Conservation (phyloP, 2,329 filamentous ascomycete species). For the Mollisiaceae sp. region DNA sequence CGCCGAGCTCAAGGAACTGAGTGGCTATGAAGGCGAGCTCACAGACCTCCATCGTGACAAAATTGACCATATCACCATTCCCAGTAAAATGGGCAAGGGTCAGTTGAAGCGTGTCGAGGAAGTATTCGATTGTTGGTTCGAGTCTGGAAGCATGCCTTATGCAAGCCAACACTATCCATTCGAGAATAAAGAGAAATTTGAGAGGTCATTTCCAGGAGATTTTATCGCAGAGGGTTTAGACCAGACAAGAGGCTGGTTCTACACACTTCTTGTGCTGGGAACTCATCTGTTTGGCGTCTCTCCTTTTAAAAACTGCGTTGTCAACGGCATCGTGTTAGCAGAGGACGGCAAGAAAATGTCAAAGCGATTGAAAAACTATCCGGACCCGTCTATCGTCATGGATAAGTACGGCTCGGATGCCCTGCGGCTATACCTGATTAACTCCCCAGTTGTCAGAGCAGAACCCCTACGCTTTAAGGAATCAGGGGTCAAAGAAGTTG, state of each 20-base stretch:
- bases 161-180: conserved; percentile 92
- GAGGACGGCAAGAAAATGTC: conserved; percentile 99
- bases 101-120: conserved; percentile 80
- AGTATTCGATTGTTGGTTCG: conserved; percentile 97
- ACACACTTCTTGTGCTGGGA: conserved; percentile 86
- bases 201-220: conserved; percentile 84
- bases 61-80: conserved; percentile 93
- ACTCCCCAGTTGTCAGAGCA: conserved; percentile 91
- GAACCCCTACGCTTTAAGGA: conserved; percentile 94
- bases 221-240: conserved; percentile 95
- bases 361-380: conserved; percentile 95
- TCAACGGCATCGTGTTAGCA: conserved; percentile 91
- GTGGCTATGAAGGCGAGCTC: conserved; percentile 83
- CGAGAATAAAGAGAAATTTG: conserved; percentile 81
- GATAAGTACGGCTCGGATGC: conserved; percentile 90
- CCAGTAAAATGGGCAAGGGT: conserved; percentile 86
- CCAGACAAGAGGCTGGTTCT: conserved; percentile 97
- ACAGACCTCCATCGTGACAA: conserved; percentile 90
- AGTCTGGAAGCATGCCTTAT: conserved; percentile 95
- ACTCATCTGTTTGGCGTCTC: conserved; percentile 84
- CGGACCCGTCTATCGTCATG: conserved; percentile 84
- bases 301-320: conserved; percentile 95
- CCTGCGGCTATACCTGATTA: conserved; percentile 93
- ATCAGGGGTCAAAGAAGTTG: conserved; percentile 89
- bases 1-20: conserved; percentile 81